Conservation (phyloP, 371 early-diverging fungal genomes). For the Rhizomucor pusillus region DNA sequence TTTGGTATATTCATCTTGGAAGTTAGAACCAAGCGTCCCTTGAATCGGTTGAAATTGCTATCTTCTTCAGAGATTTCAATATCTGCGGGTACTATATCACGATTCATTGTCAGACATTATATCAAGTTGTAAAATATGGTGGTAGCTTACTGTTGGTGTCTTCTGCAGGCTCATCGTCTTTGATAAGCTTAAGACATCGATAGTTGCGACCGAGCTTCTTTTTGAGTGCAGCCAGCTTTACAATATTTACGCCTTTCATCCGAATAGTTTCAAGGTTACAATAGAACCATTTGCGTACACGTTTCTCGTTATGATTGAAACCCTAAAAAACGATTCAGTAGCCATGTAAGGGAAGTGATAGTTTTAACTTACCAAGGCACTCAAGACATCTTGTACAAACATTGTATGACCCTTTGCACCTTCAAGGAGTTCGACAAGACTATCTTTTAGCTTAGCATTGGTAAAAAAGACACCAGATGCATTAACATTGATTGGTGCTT, state of each 20-base stretch:
- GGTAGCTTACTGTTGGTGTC: no score
- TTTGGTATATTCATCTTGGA: not conserved
- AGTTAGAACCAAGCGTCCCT: conserved; percentile 3
- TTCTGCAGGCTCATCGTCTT: no score
- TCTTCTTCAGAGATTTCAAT: no score
- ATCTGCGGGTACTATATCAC: no score
- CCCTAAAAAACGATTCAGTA: conserved; percentile 18
- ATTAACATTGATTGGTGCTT: conserved; percentile 27
- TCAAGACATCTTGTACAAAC: conserved; percentile 27
- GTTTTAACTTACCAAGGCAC: conserved; percentile 29
- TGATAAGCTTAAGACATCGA: no score
- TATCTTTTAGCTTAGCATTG: conserved; percentile 4
- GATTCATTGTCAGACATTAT: no score
- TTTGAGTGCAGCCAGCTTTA: not conserved
- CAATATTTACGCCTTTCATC: not conserved
- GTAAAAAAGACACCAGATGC: conserved; percentile 18
- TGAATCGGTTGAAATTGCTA: not conserved
- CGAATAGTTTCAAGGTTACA: conserved; percentile 20
- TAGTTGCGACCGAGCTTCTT: no score
- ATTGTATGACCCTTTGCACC: conserved; percentile 28
- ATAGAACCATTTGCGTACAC: conserved; percentile 32
- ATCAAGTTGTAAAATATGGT: no score
- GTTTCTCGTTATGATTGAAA: conserved; percentile 16
- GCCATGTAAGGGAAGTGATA: not conserved
- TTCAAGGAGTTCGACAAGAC: conserved; percentile 18